Evolutionary conservation across 306 rosid species (phyloP), one percentile per base, ranked within the genome.

Genomic region (Carpinus viminea): DNA sequence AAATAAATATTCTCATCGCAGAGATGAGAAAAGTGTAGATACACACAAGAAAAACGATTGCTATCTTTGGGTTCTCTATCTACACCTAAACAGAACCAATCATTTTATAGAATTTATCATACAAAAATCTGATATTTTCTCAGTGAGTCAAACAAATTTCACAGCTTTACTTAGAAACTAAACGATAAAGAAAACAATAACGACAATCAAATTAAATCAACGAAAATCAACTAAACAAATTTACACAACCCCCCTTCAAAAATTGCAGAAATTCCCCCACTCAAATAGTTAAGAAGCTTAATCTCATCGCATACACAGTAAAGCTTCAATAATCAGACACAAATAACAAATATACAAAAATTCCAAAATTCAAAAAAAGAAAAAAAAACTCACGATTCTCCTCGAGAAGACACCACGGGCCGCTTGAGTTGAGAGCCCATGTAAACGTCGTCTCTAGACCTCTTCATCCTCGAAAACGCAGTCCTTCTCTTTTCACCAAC

Each of bases 381-480:
- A 64, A 70, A 64, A 26, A 60, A 60, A 76, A 80, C 90, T 90
- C 53, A 93, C 96, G 85, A 81, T 84, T 93, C 97, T 83, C 89
- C 92, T 72, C 98, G 87, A 16, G 96, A 83, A 47, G 93, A 83
- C 56, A 83, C 56, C 85, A 86, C 47, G 15, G 94, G 92, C 47
- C 94, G 90, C 78, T 91, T 93, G 74, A 89, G 89, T 83, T 88
- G 96, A 72, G 96, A 88, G 73, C 82, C 85, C 85, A 80, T 83
- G 78, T 56, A 91, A 75, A 74, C 88, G 46, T 93, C 97, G 56
- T 90, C 97, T 47, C 94, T 87, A 12, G 91, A 81, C 94, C 98
- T 90, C 89, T 93, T 93, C 98, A 93, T 93, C 69, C 70, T 86
- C 57, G 73, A 54, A 72, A 78, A 7, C 57, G 74, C 80, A 78